Base-by-base conservation (phyloP, 495 filamentous ascomycete species). In the Rhizodiscina lignyota region DNA sequence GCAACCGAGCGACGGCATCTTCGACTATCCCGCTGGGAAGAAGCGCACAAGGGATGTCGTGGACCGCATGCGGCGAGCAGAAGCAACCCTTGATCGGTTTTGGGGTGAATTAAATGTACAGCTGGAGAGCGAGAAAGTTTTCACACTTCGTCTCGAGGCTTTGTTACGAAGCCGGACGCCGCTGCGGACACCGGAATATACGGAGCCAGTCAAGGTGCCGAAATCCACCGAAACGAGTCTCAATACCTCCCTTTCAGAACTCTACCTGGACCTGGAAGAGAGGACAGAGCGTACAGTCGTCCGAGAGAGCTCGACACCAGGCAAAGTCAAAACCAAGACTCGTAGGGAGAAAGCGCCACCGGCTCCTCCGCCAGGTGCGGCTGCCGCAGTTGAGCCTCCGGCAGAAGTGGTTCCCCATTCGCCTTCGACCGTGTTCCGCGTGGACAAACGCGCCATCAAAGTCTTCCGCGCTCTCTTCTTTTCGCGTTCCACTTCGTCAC, bases 11-110 rank as follows among this genome's bases (percentile, higher is more conserved):
- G n/a, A n/a, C n/a, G n/a, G n/a, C n/a, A n/a, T n/a, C n/a, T n/a
- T n/a, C n/a, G n/a, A n/a, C 22, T 71, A 76, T 43, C 67, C 68
- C 11, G 41, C 52, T 4, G 58, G 64, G 10, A 69, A 68, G 41
- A 58, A 53, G 13, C 51, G 53, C 4, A 69, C 55, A 10, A 53
- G 52, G 30, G 52, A 59, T 29, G 71, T 51, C 27, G 49, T 57
- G 0, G 52, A 59, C n/a, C 34, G 43, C 2, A 59, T 68, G 48
- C 52, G 52, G 17, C 15, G 24, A 4, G 66, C 66, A 2, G 68
- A 75, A 36, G 22, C 34, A 0, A 55, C 60, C 37, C 52, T 73
- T 4, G 67, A 72, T 40, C 21, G 12, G 0, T 67, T 72, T 43
- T 76, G 70, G 71, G 4, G 12, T 2, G 30, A 16, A 11, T 13